Base-by-base conservation (phyloP, 2,329 filamentous ascomycete species). In the Colletotrichum spaethianum region DNA sequence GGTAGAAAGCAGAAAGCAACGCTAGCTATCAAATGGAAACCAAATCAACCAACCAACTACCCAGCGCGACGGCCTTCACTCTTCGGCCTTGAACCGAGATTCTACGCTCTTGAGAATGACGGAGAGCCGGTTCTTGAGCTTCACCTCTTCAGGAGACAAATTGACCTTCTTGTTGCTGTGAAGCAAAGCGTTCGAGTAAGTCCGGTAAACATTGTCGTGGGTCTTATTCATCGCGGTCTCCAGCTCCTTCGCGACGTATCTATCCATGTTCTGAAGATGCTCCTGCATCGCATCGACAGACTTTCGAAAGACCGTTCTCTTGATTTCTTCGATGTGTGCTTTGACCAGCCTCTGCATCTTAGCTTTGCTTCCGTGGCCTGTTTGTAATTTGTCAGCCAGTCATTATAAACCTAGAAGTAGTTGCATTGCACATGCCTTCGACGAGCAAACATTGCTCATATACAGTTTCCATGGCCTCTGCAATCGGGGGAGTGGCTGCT, bases 331-430 rank as follows among this genome's bases (percentile, higher is more conserved):
- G 7, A 53, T 33, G 50, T 53, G 50, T 0, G 9, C 1, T 31
- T 33, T 6, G 2, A 33, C 2, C 50, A n/a, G 8, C 1, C 1
- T 0, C 28, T 33, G 16, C 16, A 53, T 53, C 4, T 14, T 9
- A 0, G 3, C 3, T 20, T 20, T 53, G 28, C 50, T 31, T 16
- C 50, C 50, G 6, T 2, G 1, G 28, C 50, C 50, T 33, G 5
- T 12, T 33, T 18, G 33, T 11, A 20, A 20, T 18, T 4, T 23
- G 44, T 46, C 44, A 46, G n/a, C 7, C 4, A 26, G 2, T 26
- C 5, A 3, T 12, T 2, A 23, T 11, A 1, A 9, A 11, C 46
- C 9, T 0, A 1, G 46, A 2, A 11, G 11, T 1, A 36, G 18
- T 16, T 20, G 2, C 14, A 26, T 48, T 20, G 6, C n/a, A 20